Percentiles rank a stretch among this genome's conserved stretches.
Evolutionary conservation across 495 filamentous ascomycete species (phyloP).

Genomic region (Barbatosphaeria neglecta): DNA sequence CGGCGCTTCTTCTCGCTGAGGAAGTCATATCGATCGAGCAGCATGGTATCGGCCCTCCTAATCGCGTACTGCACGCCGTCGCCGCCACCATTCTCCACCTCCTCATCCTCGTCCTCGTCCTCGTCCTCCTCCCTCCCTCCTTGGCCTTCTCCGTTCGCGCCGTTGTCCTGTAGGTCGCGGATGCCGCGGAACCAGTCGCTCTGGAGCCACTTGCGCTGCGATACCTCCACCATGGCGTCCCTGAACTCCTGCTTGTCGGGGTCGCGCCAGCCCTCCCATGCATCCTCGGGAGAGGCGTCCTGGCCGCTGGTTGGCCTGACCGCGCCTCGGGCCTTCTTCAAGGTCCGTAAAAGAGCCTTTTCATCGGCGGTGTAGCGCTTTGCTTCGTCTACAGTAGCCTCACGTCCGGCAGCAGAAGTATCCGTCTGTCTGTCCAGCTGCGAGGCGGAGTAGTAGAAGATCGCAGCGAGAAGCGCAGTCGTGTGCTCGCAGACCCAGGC

Average conservation of each 20-base stretch:
- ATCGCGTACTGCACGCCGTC: slow-evolving; percentile 16
- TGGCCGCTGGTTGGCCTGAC: slow-evolving; percentile 14
- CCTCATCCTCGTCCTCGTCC: slow-evolving; percentile 9
- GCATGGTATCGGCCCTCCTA: slow-evolving; percentile 59
- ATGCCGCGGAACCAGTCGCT: slow-evolving; percentile 55
- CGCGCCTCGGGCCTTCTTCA: slow-evolving; percentile 23
- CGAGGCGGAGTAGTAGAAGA: slow-evolving; percentile 51
- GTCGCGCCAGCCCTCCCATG: slow-evolving; percentile 35
- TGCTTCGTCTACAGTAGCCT: slow-evolving; percentile 23
- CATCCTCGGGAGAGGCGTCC: slow-evolving; percentile 20
- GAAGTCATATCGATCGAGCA: slow-evolving; percentile 74
- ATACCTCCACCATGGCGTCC: slow-evolving; percentile 44
- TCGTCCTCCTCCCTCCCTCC: slow-evolving; percentile 5
- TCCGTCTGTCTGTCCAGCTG: slow-evolving; percentile 27
- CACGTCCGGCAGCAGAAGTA: too few species aligned
- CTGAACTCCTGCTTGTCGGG: slow-evolving; percentile 43
- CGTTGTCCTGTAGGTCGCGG: slow-evolving; percentile 14
- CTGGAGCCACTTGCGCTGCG: slow-evolving; percentile 48
- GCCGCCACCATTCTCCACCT: slow-evolving; percentile 11
- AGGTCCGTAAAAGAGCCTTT: slow-evolving; percentile 18
- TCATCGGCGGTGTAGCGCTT: slow-evolving; percentile 27
- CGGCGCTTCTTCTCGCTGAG: slow-evolving; percentile 55
- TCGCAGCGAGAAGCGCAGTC: slow-evolving; percentile 47
- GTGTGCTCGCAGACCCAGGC: slow-evolving; percentile 42
- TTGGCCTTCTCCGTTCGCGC: slow-evolving; percentile 20